phyloP scores from a whole-genome alignment of 768 basidiomycete genomes.

The Guyanaporus albipodus region DNA sequence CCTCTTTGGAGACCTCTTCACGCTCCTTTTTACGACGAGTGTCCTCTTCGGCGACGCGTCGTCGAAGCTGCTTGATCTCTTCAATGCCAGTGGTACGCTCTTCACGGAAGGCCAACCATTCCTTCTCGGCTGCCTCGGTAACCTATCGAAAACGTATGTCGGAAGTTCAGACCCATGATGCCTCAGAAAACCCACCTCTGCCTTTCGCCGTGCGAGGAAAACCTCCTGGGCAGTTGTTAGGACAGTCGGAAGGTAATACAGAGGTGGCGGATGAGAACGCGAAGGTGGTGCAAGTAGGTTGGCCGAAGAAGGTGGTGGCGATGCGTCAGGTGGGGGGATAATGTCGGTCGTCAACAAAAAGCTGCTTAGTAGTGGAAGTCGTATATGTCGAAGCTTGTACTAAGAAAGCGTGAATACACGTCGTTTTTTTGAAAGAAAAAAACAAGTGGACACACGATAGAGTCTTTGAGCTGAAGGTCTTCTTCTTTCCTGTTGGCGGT shows the following conservation, averaged over 20 bases:
- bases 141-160: slow-evolving; percentile 40
- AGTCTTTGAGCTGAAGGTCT: slow-evolving; percentile 76
- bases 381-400: slow-evolving; percentile 71
- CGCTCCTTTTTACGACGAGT: slow-evolving; percentile 40
- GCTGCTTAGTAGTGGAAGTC: slow-evolving; percentile 68
- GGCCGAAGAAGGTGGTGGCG: slow-evolving; percentile 24
- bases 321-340: slow-evolving; percentile 41
- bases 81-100: slow-evolving; percentile 57
- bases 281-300: slow-evolving; percentile 46
- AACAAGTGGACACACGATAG: slow-evolving; percentile 51
- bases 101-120: slow-evolving; percentile 61
- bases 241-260: slow-evolving; percentile 73
- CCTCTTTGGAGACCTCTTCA: slow-evolving; percentile 36
- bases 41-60: slow-evolving; percentile 65
- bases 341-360: slow-evolving; percentile 73
- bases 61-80: slow-evolving; percentile 60
- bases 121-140: slow-evolving; percentile 56
- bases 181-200: slow-evolving; percentile 44
- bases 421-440: neutral
- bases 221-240: slow-evolving; percentile 67
- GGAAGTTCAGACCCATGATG: neutral
- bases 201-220: slow-evolving; percentile 58
- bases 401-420: slow-evolving; percentile 26
- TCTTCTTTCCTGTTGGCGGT: slow-evolving; percentile 75
- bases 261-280: slow-evolving; percentile 67